phyloP scores from a whole-genome alignment of 2,329 filamentous ascomycete genomes.

The Cordyceps javanica region DNA sequence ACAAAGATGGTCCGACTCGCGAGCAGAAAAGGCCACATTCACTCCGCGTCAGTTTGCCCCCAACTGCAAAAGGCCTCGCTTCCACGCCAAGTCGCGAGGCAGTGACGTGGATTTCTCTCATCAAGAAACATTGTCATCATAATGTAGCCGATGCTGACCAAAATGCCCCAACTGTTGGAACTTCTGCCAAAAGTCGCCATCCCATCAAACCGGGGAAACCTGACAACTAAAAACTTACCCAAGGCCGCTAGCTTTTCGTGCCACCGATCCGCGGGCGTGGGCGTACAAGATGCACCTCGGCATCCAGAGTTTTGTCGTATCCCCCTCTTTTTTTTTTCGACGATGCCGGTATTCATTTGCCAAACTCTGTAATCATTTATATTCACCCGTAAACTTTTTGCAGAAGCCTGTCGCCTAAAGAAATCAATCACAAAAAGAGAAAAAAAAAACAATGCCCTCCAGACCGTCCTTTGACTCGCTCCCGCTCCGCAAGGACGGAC shows the following conservation, averaged over 20 bases:
- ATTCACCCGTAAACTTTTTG: neutral
- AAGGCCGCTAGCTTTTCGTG: neutral
- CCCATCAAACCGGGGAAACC: no score
- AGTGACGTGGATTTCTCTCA: no score
- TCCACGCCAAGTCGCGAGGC: no score
- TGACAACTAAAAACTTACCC: neutral
- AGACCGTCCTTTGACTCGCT: conserved; percentile 36
- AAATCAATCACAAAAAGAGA: neutral
- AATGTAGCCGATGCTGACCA: no score
- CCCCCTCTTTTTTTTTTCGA: neutral
- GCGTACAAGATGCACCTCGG: neutral
- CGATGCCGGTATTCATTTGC: neutral
- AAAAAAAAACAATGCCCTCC: neutral
- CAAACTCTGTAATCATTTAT: neutral
- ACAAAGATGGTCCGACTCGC: no score
- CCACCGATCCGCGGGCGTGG: neutral
- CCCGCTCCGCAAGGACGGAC: conserved; percentile 42
- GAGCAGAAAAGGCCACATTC: no score
- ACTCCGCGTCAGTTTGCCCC: no score
- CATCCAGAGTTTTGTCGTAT: neutral
- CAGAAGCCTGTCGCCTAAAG: neutral
- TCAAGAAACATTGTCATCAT: no score
- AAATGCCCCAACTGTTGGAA: no score
- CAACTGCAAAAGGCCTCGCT: no score
- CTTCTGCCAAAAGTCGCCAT: no score